Percentiles rank a stretch among this genome's conserved stretches.
Evolutionary conservation across 345 rosid species (phyloP).

Genomic region (Ceriops zippeliana): DNA sequence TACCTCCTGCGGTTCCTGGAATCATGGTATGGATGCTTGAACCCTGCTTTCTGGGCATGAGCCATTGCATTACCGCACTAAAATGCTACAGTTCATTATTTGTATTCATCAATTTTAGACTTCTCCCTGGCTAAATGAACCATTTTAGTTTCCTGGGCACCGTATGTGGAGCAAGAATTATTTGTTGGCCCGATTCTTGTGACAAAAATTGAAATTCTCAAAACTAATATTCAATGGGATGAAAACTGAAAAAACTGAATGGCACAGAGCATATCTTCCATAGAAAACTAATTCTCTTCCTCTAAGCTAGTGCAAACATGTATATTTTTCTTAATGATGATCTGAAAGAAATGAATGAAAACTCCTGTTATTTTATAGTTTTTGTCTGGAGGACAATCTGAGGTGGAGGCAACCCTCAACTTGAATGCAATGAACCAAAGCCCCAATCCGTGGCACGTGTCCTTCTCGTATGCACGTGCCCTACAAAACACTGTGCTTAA

Average conservation of each 20-base stretch:
- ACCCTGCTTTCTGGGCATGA: constrained; percentile 5
- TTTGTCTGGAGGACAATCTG: constrained; percentile 97
- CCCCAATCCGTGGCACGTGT: constrained; percentile 99
- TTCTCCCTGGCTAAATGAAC: background rate
- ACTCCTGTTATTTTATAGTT: constrained; percentile 44
- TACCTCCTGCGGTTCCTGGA: constrained; percentile 97
- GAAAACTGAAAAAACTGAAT: background rate
- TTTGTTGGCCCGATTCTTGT: too few species aligned
- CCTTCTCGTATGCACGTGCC: constrained; percentile 97
- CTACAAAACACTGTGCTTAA: constrained; percentile 89
- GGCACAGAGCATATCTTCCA: background rate
- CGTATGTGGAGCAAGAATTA: too few species aligned
- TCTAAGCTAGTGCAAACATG: background rate
- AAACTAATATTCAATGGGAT: background rate
- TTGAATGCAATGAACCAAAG: constrained; percentile 93
- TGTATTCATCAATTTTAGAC: background rate
- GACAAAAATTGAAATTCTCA: too few species aligned
- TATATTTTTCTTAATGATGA: background rate
- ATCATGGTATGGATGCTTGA: constrained; percentile 57
- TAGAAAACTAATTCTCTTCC: background rate
- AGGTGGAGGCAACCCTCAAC: constrained; percentile 89
- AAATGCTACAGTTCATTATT: background rate
- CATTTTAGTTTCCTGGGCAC: too few species aligned
- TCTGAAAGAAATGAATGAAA: background rate
- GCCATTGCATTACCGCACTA: background rate